Evolutionary conservation across 2,329 filamentous ascomycete genomes (phyloP).

Genomic region (Cladorrhinum sp.): DNA sequence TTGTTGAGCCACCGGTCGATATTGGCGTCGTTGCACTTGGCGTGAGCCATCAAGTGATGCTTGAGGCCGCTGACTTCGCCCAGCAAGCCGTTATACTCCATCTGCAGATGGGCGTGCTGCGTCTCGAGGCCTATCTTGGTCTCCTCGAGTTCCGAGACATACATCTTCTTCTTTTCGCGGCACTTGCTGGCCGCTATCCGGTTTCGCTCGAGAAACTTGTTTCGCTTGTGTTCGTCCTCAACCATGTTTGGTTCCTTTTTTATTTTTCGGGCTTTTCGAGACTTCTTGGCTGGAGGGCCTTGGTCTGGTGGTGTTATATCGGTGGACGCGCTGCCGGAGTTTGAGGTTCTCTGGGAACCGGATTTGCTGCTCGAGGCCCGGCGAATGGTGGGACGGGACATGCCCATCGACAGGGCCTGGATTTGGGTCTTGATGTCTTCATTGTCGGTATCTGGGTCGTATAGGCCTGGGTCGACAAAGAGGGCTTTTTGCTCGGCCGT

Average conservation of each 20-base stretch:
- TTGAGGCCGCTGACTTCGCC: conserved; percentile 48
- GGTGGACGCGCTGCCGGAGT: conserved; percentile 21
- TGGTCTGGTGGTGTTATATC: conserved; percentile 23
- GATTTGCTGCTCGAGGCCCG: conserved; percentile 25
- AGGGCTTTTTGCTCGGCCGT: conserved; percentile 12
- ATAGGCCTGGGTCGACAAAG: conserved; percentile 24
- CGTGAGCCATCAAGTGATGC: conserved; percentile 51
- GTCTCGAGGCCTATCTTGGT: conserved; percentile 43
- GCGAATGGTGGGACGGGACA: conserved; percentile 21
- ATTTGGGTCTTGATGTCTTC: conserved; percentile 21
- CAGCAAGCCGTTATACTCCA: conserved; percentile 42
- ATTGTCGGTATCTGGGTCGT: conserved; percentile 15
- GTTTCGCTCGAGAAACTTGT: conserved; percentile 66
- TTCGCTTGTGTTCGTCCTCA: conserved; percentile 44
- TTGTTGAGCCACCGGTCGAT: conserved; percentile 53
- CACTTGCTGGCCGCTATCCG: conserved; percentile 71
- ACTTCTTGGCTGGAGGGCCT: conserved; percentile 21
- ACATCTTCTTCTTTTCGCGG: conserved; percentile 62
- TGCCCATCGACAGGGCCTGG: conserved; percentile 11
- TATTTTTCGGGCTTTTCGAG: conserved; percentile 27
- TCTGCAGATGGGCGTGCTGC: conserved; percentile 42
- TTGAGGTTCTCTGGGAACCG: conserved; percentile 18
- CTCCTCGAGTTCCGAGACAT: conserved; percentile 49
- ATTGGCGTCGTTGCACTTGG: conserved; percentile 49
- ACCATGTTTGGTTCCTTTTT: conserved; percentile 23